Percentiles rank a stretch among this genome's conserved stretches.
These are phyloP conservation scores for Crataegus laevigata DNA, from an alignment of 306 rosid genomes.

Conservation along the genomic window DNA sequence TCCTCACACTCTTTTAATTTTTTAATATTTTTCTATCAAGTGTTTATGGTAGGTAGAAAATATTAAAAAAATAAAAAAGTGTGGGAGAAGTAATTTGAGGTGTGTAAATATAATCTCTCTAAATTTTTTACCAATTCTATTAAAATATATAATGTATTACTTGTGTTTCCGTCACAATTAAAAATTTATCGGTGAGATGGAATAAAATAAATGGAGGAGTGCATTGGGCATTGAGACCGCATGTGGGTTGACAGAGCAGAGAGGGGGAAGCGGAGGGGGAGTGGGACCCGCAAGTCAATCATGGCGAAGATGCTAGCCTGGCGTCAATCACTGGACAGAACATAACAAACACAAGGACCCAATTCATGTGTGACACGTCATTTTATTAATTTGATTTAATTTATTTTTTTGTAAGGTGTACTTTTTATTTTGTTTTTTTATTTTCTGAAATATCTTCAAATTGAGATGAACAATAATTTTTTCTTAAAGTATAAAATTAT, in stretches of 20 bases:
- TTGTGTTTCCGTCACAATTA: too few species aligned
- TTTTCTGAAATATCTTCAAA: neutral
- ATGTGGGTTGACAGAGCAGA: conserved; percentile 66
- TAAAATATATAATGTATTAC: too few species aligned
- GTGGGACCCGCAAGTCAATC: conserved; percentile 54
- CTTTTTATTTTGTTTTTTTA: neutral
- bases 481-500: too few species aligned
- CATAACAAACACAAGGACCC: conserved; percentile 13
- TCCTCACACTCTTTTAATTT: too few species aligned
- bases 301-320: conserved; percentile 65
- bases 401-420: too few species aligned
- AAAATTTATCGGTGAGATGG: conserved; percentile 27
- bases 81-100: too few species aligned
- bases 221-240: conserved; percentile 62
- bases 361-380: neutral
- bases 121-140: too few species aligned
- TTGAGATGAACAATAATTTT: too few species aligned
- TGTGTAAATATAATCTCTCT: too few species aligned
- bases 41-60: too few species aligned
- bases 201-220: conserved; percentile 38
- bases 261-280: conserved; percentile 20
- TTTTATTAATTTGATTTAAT: neutral
- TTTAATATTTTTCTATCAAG: too few species aligned
- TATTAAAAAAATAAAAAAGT: too few species aligned
- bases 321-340: conserved; percentile 61